Evolutionary conservation across 2,329 filamentous ascomycete species (phyloP), one percentile per base, ranked within the genome.

Genomic region (Knufia fluminis): DNA sequence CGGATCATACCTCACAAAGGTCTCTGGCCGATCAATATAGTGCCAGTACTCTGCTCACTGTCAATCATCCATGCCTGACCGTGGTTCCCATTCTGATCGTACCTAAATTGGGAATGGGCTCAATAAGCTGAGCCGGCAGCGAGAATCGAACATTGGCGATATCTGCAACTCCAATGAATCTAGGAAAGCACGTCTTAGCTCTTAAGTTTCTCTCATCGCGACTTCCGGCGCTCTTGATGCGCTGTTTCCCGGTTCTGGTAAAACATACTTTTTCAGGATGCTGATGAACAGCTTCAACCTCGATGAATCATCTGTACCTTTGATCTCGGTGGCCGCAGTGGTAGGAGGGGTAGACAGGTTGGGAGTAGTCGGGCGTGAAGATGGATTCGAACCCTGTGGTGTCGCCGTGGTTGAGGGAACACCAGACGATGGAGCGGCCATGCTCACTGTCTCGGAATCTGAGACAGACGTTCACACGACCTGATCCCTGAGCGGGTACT

Each of bases 61-160:
- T 62, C 45, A 56, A 42, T 46, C 36, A 6, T 8, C 38, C 2
- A 20, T 16, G 28, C 43, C 40, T 38, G 38, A 16, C 7, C 19
- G 23, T 19, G 31, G 17, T 10, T 23, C 20, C 4, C 23, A 23
- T 16, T 17, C 35, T 12, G 19, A 19, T 58, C 70, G 56, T 72
- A 80, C 78, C 78, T 64, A 98, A 75, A 67, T 98, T 98, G 46
- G 92, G 92, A 3, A 87, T 94, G 31, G 92, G 92, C 68, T 98
- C 92, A 62, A 98, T 79, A 38, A 98, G 81, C 69, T 97, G 91
- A 45, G 92, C 89, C 19, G 92, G 92, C 45, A 98, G 78, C 14
- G 91, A 97, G 72, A 98, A 98, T 59, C 92, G 86, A 54, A 97
- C 91, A 50, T 89, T 81, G 51, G 92, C 92, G 62, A 98, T 92